Percentiles rank a stretch among this genome's conserved stretches.
phyloP scores from a whole-genome alignment of 345 rosid genomes.

The Rubroshorea leprosula region DNA sequence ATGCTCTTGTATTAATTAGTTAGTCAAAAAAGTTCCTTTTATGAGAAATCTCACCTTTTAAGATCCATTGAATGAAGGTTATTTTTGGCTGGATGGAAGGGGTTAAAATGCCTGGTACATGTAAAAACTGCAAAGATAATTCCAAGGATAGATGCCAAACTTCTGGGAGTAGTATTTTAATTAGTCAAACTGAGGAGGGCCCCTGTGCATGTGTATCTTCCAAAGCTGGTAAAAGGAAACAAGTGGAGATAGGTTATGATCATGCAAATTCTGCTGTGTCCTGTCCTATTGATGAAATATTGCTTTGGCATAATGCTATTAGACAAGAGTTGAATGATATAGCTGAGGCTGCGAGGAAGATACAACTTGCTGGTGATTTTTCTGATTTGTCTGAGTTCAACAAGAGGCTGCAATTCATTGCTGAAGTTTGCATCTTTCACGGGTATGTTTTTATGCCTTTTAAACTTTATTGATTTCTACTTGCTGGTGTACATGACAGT shows the following conservation, averaged over 20 bases:
- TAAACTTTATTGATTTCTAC: no score
- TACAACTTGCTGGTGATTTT: slow-evolving; percentile 43
- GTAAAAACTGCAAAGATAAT: slow-evolving; percentile 24
- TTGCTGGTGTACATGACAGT: no score
- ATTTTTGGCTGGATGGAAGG: slow-evolving; percentile 54
- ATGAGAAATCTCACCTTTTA: slow-evolving; percentile 8
- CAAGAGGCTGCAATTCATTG: slow-evolving; percentile 53
- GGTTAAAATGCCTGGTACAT: slow-evolving; percentile 18
- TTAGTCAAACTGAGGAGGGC: slow-evolving; percentile 17
- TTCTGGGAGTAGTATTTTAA: slow-evolving; percentile 16
- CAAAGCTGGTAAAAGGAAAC: slow-evolving; percentile 41
- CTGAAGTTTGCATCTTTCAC: slow-evolving; percentile 60
- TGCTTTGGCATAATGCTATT: slow-evolving; percentile 62
- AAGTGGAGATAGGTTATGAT: slow-evolving; percentile 29
- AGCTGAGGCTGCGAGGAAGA: slow-evolving; percentile 44
- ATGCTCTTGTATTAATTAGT: no score
- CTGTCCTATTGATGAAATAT: slow-evolving; percentile 50
- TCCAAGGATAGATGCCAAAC: slow-evolving; percentile 13
- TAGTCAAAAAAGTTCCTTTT: neutral
- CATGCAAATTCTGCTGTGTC: slow-evolving; percentile 20
- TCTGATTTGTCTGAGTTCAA: slow-evolving; percentile 46
- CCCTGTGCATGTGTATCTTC: slow-evolving; percentile 37
- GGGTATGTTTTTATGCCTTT: slow-evolving; percentile 43
- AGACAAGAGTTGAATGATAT: slow-evolving; percentile 45
- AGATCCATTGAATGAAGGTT: slow-evolving; percentile 37